Percentiles rank a stretch among this genome's conserved stretches.
These are phyloP conservation scores for Gastrolobium villosum DNA, from an alignment of 306 rosid genomes.

Conservation along the genomic window DNA sequence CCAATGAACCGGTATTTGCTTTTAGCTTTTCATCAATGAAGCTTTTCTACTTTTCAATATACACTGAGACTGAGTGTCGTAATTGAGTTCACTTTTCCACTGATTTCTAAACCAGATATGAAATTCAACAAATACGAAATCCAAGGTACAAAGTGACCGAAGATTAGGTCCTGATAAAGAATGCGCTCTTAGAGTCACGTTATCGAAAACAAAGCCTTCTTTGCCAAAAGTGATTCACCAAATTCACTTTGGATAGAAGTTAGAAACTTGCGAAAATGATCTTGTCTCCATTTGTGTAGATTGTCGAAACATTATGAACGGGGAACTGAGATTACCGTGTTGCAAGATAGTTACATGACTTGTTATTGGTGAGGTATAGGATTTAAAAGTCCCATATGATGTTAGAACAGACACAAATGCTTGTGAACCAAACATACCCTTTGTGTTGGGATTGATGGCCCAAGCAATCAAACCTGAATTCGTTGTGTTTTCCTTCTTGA, in stretches of 20 bases:
- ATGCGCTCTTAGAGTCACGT: background rate
- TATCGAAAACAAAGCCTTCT: constrained; percentile 16
- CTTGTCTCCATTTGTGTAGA: background rate
- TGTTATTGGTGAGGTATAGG: too few species aligned
- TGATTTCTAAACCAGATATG: background rate
- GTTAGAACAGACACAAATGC: constrained; percentile 21
- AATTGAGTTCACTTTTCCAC: background rate
- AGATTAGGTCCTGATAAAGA: too few species aligned
- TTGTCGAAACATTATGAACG: background rate
- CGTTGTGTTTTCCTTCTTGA: too few species aligned
- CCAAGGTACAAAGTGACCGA: constrained; percentile 34
- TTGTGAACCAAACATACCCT: constrained; percentile 49
- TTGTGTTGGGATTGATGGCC: constrained; percentile 11
- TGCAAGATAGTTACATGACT: too few species aligned
- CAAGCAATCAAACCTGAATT: too few species aligned
- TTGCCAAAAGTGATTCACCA: constrained; percentile 39
- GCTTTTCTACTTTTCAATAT: too few species aligned
- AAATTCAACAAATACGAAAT: constrained; percentile 9
- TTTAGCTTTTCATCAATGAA: too few species aligned
- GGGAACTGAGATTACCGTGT: too few species aligned
- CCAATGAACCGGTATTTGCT: too few species aligned
- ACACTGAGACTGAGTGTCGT: background rate
- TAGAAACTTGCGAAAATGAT: constrained; percentile 17
- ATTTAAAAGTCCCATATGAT: too few species aligned
- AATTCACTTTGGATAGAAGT: background rate